Evolutionary conservation across 2,329 filamentous ascomycete species (phyloP).

Genomic region (Colletotrichum sp.): DNA sequence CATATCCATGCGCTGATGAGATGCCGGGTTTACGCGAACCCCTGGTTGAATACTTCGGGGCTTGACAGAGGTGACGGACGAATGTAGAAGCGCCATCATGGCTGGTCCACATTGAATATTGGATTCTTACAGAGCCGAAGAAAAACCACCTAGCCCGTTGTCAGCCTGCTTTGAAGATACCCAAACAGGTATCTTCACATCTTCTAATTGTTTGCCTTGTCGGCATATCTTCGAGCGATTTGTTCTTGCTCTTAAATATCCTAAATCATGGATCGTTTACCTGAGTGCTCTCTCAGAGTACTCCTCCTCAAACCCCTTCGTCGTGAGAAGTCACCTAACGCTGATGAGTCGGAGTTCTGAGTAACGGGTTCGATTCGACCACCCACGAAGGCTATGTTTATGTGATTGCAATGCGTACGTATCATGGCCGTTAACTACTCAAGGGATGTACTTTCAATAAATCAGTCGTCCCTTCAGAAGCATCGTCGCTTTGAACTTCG

Average conservation of each 20-base stretch:
- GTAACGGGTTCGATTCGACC: rapidly evolving
- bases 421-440: background rate
- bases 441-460: background rate
- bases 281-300: background rate
- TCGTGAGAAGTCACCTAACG: background rate
- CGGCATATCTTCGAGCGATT: background rate
- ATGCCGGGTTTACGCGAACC: rapidly evolving
- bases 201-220: background rate
- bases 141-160: background rate
- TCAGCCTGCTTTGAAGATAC: background rate
- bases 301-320: background rate
- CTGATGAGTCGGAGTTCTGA: rapidly evolving
- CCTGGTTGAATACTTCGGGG: rapidly evolving
- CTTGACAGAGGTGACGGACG: background rate
- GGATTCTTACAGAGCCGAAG: rapidly evolving
- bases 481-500: too few species aligned
- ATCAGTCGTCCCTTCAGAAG: background rate
- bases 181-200: rapidly evolving
- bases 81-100: rapidly evolving
- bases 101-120: rapidly evolving
- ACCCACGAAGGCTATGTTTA: rapidly evolving
- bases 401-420: background rate
- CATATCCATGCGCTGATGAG: rapidly evolving
- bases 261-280: rapidly evolving
- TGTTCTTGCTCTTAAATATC: background rate